phyloP scores from a whole-genome alignment of 768 basidiomycete species.

The Leccinum pellstonianum region DNA sequence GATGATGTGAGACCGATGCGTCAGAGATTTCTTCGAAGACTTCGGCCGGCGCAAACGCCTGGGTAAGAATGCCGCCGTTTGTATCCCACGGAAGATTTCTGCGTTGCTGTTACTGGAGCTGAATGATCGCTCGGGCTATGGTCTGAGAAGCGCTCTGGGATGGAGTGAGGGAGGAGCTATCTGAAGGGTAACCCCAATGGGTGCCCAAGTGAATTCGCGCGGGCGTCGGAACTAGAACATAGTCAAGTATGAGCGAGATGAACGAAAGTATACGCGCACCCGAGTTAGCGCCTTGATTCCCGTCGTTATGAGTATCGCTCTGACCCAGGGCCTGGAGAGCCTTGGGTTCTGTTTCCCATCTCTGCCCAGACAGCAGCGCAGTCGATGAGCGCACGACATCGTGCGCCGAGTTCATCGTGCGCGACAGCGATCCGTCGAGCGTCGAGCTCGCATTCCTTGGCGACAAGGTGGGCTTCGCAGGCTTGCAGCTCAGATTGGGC shows the following conservation, averaged over 20 bases:
- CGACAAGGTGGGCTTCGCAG: constrained; percentile 71
- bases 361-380: constrained; percentile 70
- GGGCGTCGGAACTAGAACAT: no score
- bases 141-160: no score
- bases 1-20: neutral
- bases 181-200: no score
- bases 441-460: constrained; percentile 66
- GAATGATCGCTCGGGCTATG: no score
- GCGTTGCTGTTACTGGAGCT: no score
- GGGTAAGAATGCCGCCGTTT: no score
- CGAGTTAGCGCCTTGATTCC: no score
- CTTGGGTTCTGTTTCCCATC: constrained; percentile 56
- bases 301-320: neutral
- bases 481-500: constrained; percentile 82
- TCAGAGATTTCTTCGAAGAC: neutral
- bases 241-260: no score
- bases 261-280: no score
- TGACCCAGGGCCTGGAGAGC: constrained; percentile 20
- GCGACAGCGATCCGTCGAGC: constrained; percentile 50
- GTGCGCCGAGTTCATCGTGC: constrained; percentile 58
- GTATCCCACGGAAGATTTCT: no score
- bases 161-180: no score
- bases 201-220: no score
- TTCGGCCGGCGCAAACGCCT: constrained; percentile 3
- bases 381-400: constrained; percentile 64